A percentile compares a stretch with the other conserved stretches of the same genome.
phyloP scores from a whole-genome alignment of 352 stramenopile genomes.

The Globisporangium abappressorium region DNA sequence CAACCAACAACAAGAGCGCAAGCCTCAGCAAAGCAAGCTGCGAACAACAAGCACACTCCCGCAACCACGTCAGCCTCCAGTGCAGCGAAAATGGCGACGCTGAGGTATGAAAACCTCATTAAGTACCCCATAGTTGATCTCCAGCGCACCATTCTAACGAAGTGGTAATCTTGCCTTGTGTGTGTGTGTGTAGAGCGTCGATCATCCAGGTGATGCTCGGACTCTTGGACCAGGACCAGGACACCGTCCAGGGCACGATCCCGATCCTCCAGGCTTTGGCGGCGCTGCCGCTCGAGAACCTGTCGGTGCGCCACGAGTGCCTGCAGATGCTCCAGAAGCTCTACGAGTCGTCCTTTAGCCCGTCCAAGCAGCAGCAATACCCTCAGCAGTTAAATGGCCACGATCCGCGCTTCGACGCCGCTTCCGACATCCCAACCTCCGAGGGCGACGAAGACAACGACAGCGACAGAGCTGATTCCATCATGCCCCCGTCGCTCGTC shows the following conservation, averaged over 20 bases:
- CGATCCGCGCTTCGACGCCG: conserved; percentile 12
- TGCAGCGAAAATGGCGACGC: conserved; percentile 1
- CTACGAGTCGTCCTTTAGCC: conserved; percentile 7
- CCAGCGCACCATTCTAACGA: neutral
- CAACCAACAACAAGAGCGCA: conserved; percentile 1
- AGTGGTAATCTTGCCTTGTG: neutral
- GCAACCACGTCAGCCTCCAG: neutral
- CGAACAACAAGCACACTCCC: conserved; percentile 1
- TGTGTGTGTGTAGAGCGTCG: conserved; percentile 27
- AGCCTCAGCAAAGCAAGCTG: neutral
- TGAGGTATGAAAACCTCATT: neutral
- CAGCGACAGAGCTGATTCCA: neutral
- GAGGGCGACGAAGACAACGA: conserved; percentile 2
- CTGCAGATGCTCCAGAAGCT: conserved; percentile 38
- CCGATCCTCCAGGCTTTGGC: conserved; percentile 46
- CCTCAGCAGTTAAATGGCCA: neutral
- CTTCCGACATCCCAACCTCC: conserved; percentile 16
- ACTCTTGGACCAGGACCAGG: conserved; percentile 58
- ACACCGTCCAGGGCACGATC: conserved; percentile 38
- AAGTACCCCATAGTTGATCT: conserved; percentile 8
- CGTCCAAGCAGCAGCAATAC: neutral
- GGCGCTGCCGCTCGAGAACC: conserved; percentile 38
- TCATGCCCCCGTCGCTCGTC: conserved; percentile 17
- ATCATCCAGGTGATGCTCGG: conserved; percentile 53
- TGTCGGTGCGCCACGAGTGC: conserved; percentile 35